These are phyloP conservation scores for Cyclanthera cordifolia DNA, from an alignment of 306 rosid genomes.

Conservation along the genomic window DNA sequence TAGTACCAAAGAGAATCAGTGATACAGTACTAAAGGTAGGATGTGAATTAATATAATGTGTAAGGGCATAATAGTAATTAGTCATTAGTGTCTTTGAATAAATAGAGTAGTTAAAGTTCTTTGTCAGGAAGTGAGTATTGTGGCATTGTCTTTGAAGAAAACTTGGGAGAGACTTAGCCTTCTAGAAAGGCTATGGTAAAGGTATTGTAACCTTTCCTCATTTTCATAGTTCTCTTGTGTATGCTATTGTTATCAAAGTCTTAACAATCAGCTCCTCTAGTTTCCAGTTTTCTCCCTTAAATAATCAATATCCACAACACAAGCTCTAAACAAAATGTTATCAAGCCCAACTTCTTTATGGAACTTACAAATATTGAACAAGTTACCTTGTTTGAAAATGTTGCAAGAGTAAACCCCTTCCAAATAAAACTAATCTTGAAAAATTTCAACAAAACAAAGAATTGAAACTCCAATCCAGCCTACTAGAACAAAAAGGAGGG, in stretches of 20 bases:
- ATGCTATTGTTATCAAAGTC: too few species aligned
- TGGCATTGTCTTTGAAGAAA: too few species aligned
- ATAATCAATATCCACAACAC: neutral
- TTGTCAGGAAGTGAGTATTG: too few species aligned
- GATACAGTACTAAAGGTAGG: too few species aligned
- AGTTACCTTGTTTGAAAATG: neutral
- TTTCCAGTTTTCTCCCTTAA: neutral
- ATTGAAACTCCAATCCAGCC: neutral
- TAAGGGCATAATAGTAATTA: too few species aligned
- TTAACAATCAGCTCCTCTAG: neutral
- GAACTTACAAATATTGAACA: neutral
- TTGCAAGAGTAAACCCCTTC: neutral
- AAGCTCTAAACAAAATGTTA: neutral
- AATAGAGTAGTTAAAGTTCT: too few species aligned
- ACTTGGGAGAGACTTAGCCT: too few species aligned
- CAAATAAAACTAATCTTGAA: neutral
- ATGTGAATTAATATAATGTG: too few species aligned
- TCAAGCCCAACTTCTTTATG: neutral
- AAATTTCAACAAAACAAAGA: neutral
- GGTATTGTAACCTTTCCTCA: too few species aligned
- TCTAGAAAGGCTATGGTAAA: too few species aligned
- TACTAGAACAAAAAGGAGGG: neutral
- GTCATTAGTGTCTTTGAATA: too few species aligned
- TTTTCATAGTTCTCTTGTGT: too few species aligned
- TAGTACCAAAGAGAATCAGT: neutral